Conservation (phyloP, 768 basidiomycete species). For the Mycena crocata region DNA sequence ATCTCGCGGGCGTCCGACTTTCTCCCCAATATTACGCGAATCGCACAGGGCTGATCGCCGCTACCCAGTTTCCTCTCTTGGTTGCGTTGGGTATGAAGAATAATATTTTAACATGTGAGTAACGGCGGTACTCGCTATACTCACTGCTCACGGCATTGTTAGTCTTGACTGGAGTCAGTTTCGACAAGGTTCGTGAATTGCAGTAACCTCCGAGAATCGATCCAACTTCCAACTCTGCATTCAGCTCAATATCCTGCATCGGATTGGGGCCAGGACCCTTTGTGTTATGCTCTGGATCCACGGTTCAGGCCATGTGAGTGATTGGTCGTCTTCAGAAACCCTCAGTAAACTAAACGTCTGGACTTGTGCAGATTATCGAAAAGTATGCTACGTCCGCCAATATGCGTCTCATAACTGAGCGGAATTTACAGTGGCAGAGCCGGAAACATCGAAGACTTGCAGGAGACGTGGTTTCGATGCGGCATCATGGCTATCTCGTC, state of each 20-base stretch:
- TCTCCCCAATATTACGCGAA: slow-evolving; percentile 55
- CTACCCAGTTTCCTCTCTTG: slow-evolving; percentile 65
- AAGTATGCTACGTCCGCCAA: slow-evolving; percentile 5
- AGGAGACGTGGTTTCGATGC: slow-evolving; percentile 46
- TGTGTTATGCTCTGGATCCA: slow-evolving; percentile 64
- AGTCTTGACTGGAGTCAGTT: slow-evolving; percentile 67
- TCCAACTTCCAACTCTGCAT: neutral
- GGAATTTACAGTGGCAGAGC: slow-evolving; percentile 20
- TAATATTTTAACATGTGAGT: slow-evolving; percentile 59
- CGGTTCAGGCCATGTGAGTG: slow-evolving; percentile 54
- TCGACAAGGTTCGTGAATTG: slow-evolving; percentile 47
- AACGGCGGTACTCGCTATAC: neutral
- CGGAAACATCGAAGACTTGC: slow-evolving; percentile 26
- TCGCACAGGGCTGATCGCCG: slow-evolving; percentile 56
- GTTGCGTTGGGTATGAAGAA: slow-evolving; percentile 71
- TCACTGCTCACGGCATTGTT: neutral
- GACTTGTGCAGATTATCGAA: slow-evolving; percentile 19
- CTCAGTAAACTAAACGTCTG: neutral
- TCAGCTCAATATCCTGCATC: slow-evolving; percentile 59
- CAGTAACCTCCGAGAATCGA: neutral
- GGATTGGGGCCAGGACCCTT: slow-evolving; percentile 60
- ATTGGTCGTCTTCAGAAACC: neutral
- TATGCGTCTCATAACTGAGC: slow-evolving; percentile 21
- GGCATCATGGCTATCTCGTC: slow-evolving; percentile 52
- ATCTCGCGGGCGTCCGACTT: slow-evolving; percentile 43